Conservation (phyloP, 768 basidiomycete species). For the Pluteus cervinus region DNA sequence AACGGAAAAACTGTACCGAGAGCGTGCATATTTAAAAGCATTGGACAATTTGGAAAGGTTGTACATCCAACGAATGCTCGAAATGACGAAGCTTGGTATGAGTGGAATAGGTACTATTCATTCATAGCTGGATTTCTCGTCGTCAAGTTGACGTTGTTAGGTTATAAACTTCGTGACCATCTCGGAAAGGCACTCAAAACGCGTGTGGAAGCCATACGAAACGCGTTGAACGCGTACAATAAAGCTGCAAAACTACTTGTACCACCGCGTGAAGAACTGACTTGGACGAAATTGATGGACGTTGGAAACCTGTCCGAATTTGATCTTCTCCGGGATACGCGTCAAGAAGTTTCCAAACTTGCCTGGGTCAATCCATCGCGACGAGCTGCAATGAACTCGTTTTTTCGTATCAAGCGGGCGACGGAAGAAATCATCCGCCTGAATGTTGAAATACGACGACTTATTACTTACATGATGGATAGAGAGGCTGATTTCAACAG, state of each 20-base stretch:
- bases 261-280: conserved; percentile 5
- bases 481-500: too few species aligned
- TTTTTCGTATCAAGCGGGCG: conserved; percentile 11
- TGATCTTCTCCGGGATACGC: conserved; percentile 8
- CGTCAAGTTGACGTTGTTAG: neutral
- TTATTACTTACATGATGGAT: conserved; percentile 14
- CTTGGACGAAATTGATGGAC: conserved; percentile 15
- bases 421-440: conserved; percentile 14
- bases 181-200: conserved; percentile 10
- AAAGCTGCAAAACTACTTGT: conserved; percentile 4
- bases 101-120: conserved; percentile 1
- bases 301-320: conserved; percentile 13
- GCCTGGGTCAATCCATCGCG: conserved; percentile 7
- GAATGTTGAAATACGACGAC: conserved; percentile 14
- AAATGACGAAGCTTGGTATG: conserved; percentile 8
- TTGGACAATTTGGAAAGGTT: conserved; percentile 6
- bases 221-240: conserved; percentile 9
- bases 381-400: conserved; percentile 5
- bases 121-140: neutral
- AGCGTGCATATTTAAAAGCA: conserved; percentile 5
- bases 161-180: conserved; percentile 12
- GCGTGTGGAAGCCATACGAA: conserved; percentile 9
- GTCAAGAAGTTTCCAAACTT: conserved; percentile 4
- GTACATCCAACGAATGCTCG: conserved; percentile 6
- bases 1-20: conserved; percentile 1